A percentile compares a stretch with the other conserved stretches of the same genome.
These are phyloP conservation scores for Penicillium brasilianum DNA, from an alignment of 2,329 filamentous ascomycete genomes.

Conservation along the genomic window DNA sequence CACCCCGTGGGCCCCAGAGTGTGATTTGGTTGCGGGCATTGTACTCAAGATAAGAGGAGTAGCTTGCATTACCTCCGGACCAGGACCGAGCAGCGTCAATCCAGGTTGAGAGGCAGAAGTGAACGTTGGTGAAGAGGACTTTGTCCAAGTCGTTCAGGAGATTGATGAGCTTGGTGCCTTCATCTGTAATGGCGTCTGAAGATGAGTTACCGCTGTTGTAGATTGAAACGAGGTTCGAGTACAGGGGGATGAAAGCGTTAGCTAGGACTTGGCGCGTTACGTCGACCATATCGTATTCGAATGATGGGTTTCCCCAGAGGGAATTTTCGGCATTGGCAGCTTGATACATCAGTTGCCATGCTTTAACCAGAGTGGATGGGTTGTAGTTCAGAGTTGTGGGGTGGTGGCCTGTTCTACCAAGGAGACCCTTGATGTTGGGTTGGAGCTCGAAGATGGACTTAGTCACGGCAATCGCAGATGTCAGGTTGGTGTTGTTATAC, in stretches of 20 bases:
- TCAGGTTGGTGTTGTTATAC: conserved; percentile 55
- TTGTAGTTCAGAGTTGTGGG: neutral
- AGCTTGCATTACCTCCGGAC: neutral
- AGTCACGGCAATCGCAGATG: conserved; percentile 46
- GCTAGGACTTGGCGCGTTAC: neutral
- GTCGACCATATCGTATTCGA: neutral
- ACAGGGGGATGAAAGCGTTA: neutral
- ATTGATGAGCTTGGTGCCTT: neutral
- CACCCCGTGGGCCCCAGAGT: neutral
- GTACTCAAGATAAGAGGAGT: neutral
- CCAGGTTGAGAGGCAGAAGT: neutral
- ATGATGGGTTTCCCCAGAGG: neutral
- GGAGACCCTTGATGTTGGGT: conserved; percentile 41
- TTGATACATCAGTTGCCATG: neutral
- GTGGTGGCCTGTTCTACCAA: neutral
- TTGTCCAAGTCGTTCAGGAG: neutral
- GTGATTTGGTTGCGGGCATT: neutral
- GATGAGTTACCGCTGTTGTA: neutral
- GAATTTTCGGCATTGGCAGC: neutral
- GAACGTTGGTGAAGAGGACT: neutral
- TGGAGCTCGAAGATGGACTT: conserved; percentile 55
- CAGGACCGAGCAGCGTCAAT: neutral
- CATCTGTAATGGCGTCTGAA: neutral
- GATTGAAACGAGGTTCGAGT: neutral
- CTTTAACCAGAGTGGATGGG: neutral